phyloP scores from a whole-genome alignment of 2,329 filamentous ascomycete species.

The Rutstroemia sp. region DNA sequence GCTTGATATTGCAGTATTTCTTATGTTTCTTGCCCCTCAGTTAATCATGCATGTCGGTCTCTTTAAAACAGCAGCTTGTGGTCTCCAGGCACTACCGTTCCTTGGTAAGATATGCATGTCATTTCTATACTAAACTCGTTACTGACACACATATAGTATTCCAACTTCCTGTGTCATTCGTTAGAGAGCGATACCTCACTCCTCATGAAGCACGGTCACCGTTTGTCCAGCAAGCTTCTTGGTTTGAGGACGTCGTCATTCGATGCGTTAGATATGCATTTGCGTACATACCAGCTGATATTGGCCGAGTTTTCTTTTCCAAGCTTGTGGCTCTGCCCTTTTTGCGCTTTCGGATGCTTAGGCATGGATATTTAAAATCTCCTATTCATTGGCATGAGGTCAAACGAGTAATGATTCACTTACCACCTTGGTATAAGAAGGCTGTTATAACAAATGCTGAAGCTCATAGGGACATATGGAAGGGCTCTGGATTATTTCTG shows the following conservation, averaged over 20 bases:
- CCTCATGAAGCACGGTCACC: conserved; percentile 40
- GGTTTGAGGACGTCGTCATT: conserved; percentile 72
- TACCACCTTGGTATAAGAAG: not conserved
- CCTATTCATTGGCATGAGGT: conserved; percentile 60
- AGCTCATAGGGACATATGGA: conserved; percentile 39
- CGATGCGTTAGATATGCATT: conserved; percentile 75
- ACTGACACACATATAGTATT: conserved; percentile 38
- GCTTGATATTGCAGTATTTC: conserved; percentile 68
- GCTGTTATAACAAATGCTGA: not conserved
- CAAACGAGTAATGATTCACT: conserved; percentile 33
- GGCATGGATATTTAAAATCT: conserved; percentile 57
- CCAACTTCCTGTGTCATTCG: conserved; percentile 49
- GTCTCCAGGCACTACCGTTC: conserved; percentile 59
- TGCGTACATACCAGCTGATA: conserved; percentile 56
- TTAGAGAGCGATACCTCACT: conserved; percentile 49
- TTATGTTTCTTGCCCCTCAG: conserved; percentile 63
- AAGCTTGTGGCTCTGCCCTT: conserved; percentile 68
- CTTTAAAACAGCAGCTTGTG: conserved; percentile 48
- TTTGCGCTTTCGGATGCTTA: conserved; percentile 65
- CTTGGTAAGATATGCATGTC: conserved; percentile 43
- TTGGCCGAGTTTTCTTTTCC: conserved; percentile 72
- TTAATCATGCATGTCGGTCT: conserved; percentile 61
- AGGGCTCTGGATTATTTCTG: conserved; percentile 63
- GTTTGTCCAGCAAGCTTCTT: conserved; percentile 62
- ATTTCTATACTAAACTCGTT: not conserved